Evolutionary conservation across 2,329 filamentous ascomycete genomes (phyloP).

Genomic region (Graphiopsis chlorocephala): DNA sequence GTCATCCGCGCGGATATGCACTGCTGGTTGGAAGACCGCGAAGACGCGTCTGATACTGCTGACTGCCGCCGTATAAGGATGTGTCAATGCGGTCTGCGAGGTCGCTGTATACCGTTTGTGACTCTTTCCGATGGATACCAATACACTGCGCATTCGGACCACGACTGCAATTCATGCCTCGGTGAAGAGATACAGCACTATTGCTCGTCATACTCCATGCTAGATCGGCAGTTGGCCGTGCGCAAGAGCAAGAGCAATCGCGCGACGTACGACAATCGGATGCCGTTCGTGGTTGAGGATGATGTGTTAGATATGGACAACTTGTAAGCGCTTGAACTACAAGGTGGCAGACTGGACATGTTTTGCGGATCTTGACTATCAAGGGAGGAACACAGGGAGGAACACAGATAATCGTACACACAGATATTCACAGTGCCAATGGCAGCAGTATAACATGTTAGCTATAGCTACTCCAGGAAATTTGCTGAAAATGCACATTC

Average conservation of each 20-base stretch:
- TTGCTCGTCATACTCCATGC: neutral
- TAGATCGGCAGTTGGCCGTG: neutral
- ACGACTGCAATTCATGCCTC: neutral
- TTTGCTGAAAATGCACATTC: neutral
- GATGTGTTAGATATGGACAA: neutral
- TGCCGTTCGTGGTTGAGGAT: neutral
- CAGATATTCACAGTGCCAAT: neutral
- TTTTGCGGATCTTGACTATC: neutral
- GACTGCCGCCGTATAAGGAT: neutral
- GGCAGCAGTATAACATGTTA: neutral
- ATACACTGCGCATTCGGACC: neutral
- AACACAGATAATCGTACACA: neutral
- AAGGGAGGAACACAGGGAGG: too few species aligned
- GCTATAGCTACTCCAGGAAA: neutral
- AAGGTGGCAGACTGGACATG: neutral
- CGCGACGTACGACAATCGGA: neutral
- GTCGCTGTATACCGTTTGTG: neutral
- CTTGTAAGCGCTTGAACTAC: neutral
- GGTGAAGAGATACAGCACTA: neutral
- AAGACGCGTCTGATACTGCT: neutral
- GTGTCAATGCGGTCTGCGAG: constrained; percentile 4
- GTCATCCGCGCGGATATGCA: neutral
- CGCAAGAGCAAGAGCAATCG: neutral
- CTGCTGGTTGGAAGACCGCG: neutral
- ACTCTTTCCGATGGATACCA: neutral